These are phyloP conservation scores for Lycium ferocissimum DNA, from an alignment of 257 asterid genomes.

Conservation along the genomic window DNA sequence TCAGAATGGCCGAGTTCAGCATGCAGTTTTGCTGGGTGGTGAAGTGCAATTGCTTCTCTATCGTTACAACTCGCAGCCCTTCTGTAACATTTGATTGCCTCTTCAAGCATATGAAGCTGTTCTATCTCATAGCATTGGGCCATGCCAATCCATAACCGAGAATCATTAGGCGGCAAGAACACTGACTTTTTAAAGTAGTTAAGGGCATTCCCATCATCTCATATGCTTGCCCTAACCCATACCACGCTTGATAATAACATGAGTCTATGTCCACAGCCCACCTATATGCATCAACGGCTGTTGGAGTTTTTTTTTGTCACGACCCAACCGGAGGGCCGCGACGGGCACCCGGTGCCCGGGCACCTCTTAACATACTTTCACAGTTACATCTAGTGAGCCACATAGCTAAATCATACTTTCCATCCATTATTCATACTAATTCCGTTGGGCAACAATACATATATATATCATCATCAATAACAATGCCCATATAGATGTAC, in stretches of 20 bases:
- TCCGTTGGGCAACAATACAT: too few species aligned
- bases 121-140: constrained; percentile 91
- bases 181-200: constrained; percentile 91
- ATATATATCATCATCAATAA: too few species aligned
- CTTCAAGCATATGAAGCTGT: constrained; percentile 86
- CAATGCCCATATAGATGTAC: too few species aligned
- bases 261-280: constrained; percentile 93
- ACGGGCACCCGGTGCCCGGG: too few species aligned
- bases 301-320: constrained; percentile 87
- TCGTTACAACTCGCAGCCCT: constrained; percentile 81
- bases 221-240: constrained; percentile 95
- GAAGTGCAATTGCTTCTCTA: constrained; percentile 83
- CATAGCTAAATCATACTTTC: too few species aligned
- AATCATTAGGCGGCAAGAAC: constrained; percentile 89
- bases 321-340: too few species aligned
- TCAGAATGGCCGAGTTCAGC: constrained; percentile 64
- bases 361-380: too few species aligned
- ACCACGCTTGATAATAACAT: constrained; percentile 97
- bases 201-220: constrained; percentile 98
- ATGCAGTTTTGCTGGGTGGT: constrained; percentile 83
- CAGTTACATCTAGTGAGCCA: too few species aligned
- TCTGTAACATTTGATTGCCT: constrained; percentile 87
- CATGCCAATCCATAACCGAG: constrained; percentile 96
- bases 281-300: constrained; percentile 93
- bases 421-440: too few species aligned